Evolutionary conservation across 345 rosid species (phyloP).

Genomic region (Durio zibethinus): DNA sequence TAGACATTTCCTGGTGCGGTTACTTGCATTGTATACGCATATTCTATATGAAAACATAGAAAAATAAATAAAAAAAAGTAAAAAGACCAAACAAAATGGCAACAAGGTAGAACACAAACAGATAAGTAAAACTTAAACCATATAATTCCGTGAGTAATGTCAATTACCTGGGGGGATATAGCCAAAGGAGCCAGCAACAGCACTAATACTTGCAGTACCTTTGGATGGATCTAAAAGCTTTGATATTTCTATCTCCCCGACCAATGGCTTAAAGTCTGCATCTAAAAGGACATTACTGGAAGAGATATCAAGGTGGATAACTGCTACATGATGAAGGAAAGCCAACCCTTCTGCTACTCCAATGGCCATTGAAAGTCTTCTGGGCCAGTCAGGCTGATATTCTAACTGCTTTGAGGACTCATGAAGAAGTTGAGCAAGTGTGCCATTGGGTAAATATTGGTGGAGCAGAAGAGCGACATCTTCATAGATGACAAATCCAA

Average conservation of each 20-base stretch:
- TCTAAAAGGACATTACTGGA: slow-evolving; percentile 82
- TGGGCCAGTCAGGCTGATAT: slow-evolving; percentile 87
- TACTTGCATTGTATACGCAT: slow-evolving; percentile 91
- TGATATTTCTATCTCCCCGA: slow-evolving; percentile 96
- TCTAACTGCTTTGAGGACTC: slow-evolving; percentile 61
- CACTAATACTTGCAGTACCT: slow-evolving; percentile 86
- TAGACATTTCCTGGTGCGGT: slow-evolving; percentile 93
- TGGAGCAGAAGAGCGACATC: slow-evolving; percentile 93
- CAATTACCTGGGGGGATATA: slow-evolving; percentile 91
- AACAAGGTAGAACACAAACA: neutral
- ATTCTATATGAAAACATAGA: slow-evolving; percentile 46
- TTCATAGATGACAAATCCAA: slow-evolving; percentile 87
- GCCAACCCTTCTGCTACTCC: slow-evolving; percentile 93
- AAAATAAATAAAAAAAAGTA: neutral
- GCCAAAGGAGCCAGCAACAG: slow-evolving; percentile 97
- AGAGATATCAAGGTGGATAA: slow-evolving; percentile 90
- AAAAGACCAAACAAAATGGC: neutral
- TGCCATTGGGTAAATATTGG: slow-evolving; percentile 76
- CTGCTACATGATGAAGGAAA: slow-evolving; percentile 87
- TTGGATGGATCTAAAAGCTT: slow-evolving; percentile 76
- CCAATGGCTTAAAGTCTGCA: slow-evolving; percentile 59
- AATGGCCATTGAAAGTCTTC: slow-evolving; percentile 71
- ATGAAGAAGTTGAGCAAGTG: slow-evolving; percentile 75
- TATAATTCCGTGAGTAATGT: neutral
- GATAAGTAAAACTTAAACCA: neutral